Evolutionary conservation across 73 alveolate species (phyloP), one percentile per base, ranked within the genome.

Genomic region (Loxodes magnus): DNA sequence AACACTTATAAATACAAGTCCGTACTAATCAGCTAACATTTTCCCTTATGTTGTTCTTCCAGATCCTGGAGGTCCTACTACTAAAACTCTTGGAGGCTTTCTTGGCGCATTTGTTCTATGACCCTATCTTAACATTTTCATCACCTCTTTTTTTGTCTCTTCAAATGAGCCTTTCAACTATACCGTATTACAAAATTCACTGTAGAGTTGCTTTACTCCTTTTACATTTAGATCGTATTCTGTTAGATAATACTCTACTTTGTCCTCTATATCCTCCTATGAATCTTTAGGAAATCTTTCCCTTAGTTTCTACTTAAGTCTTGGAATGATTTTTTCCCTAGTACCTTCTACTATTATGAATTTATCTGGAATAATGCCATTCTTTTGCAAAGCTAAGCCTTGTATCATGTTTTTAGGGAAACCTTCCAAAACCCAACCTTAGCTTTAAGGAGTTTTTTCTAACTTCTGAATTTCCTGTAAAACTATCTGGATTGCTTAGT

Each of bases 31-130:
- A 10, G 93, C 79, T 22, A 91, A 61, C n/a, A 31, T 41, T 23
- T 52, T 56, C 35, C 92, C 95, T 31, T 77, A 71, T 65, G 94
- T 75, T 12, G 89, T 62, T 57, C 92, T 87, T 4, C 96, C 96
- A 7, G 82, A 56, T 16, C 97, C 96, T 29, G 98, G 98, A 19
- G 98, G 98, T 10, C 96, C 98, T 4, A 88, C 65, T 5, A 92
- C 41, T 31, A 92, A 51, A 15, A 92, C 86, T 55, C 91, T 73
- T 14, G 97, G 96, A 4, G 96, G 96, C 65, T 88, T 83, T 35
- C 84, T 59, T 7, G 97, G 96, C 12, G 87, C 95, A 38, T 67
- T 84, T 49, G 74, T 35, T 54, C 68, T 71, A 14, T 64, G 54
- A 60, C 81, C 77, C 35, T 69, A 62, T 43, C 56, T 76, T 23